Evolutionary conservation across 2,329 filamentous ascomycete genomes (phyloP).

Genomic region (Pyrenophora teres): DNA sequence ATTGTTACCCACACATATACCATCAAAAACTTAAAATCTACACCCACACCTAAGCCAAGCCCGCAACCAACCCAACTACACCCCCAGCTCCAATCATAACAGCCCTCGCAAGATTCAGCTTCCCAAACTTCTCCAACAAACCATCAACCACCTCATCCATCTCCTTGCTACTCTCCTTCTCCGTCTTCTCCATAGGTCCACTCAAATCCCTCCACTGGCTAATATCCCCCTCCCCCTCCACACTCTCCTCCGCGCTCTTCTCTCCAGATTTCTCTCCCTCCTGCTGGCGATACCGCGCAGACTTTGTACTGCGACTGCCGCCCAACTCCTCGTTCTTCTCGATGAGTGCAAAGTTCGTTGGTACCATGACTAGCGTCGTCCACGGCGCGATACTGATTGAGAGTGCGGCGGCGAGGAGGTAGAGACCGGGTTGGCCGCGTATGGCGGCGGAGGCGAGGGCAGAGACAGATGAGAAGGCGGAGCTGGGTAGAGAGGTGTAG

Average conservation of each 20-base stretch:
- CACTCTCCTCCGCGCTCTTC: conserved; percentile 24
- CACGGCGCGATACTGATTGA: conserved; percentile 29
- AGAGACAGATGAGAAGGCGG: background rate
- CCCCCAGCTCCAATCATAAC: conserved; percentile 32
- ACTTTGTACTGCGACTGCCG: conserved; percentile 15
- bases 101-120: conserved; percentile 30
- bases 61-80: conserved; percentile 28
- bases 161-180: conserved; percentile 12
- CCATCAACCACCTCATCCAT: conserved; percentile 24
- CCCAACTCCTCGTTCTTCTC: conserved; percentile 29
- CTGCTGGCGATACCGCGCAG: conserved; percentile 4
- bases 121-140: conserved; percentile 28
- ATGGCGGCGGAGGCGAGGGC: background rate
- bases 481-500: conserved; percentile 17
- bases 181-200: conserved; percentile 25
- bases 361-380: conserved; percentile 9
- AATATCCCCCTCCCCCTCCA: conserved; percentile 26
- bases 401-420: conserved; percentile 22
- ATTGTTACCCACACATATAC: too few relatives aligned
- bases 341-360: conserved; percentile 25
- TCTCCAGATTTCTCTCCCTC: conserved; percentile 2
- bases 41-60: conserved; percentile 10
- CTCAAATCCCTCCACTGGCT: conserved; percentile 38
- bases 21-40: too few relatives aligned
- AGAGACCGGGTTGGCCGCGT: conserved; percentile 15